Evolutionary conservation across 768 basidiomycete genomes (phyloP).

Genomic region (Naematelia encephala): DNA sequence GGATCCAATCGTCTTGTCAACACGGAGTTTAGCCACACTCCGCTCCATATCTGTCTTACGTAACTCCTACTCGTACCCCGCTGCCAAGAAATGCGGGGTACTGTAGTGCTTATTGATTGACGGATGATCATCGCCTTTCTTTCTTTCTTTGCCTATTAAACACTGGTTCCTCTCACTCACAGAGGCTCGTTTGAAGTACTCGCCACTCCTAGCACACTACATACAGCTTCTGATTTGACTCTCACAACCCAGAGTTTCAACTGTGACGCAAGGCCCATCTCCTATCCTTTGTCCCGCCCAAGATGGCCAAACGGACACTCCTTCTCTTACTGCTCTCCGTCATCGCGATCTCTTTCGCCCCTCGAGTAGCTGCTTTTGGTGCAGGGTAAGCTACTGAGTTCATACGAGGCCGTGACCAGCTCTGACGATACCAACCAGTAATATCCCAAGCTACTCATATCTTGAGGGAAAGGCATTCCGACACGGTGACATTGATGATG

Average conservation of each 20-base stretch:
- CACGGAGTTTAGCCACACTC: background rate
- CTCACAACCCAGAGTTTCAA: too few species aligned
- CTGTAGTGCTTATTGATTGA: background rate
- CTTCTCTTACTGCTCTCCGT: slow-evolving; percentile 31
- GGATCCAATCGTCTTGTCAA: background rate
- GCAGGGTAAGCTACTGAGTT: slow-evolving; percentile 27
- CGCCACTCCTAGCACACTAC: too few species aligned
- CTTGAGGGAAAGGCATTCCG: slow-evolving; percentile 80
- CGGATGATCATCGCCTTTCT: background rate
- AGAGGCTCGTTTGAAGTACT: too few species aligned
- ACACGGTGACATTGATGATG: slow-evolving; percentile 79
- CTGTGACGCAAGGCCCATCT: too few species aligned
- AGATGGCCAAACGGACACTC: slow-evolving; percentile 23
- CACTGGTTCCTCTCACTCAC: too few species aligned
- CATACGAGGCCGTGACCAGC: slow-evolving; percentile 56
- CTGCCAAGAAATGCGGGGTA: background rate
- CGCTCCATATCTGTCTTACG: background rate
- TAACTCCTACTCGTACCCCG: too few species aligned
- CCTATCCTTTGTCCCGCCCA: background rate
- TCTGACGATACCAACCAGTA: slow-evolving; percentile 50
- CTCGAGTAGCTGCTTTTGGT: slow-evolving; percentile 44
- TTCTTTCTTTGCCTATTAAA: background rate
- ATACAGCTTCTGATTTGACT: too few species aligned
- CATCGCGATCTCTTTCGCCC: slow-evolving; percentile 38
- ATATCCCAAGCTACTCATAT: slow-evolving; percentile 78